Evolutionary conservation across 1,139 yeast species (phyloP), one percentile per base, ranked within the genome.

Genomic region (Nadsonia starkeyi-henricii): DNA sequence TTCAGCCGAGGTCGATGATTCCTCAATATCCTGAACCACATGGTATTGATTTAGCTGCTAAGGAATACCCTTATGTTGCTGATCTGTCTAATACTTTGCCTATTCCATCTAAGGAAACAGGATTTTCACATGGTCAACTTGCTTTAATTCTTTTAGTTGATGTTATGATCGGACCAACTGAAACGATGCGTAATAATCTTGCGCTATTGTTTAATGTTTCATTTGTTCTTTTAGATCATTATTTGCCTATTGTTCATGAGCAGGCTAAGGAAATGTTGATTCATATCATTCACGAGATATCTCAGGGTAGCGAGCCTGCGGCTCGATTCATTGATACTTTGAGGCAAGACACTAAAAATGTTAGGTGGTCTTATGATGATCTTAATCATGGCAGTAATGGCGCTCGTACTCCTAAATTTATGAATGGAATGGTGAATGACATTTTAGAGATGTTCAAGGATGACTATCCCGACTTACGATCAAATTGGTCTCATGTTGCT

Each of bases 361-460:
- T 71, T 18, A 62, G 83, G 15, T 93, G 99, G 99, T 73, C 79
- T 0, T 91, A 91, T 61, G 95, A 86, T 55, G 96, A 89, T 58
- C 67, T 89, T 56, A 77, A 79, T 54, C 80, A 79, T 52, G 91
- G 81, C 55, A 82, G 79, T 54, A 77, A 75, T 51, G 91, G 94
- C 0, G 93, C 94, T 0, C 71, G 93, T 43, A 85, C 95, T 1
- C 97, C 98, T 0, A 80, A 79, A 54, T 77, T 78, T 43, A 88
- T 93, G 96, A 93, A 85, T 57, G 65, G 73, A n/a, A 68, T 89
- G 52, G 81, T 85, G 5, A 69, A 88, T 51, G 77, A 77, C 50
- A 72, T 83, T 2, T 61, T 88, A 41, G 75, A 73, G 28, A 72
- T 84, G 1, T 78, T 88, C 58, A 61, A 73, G 2, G 69, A 70